These are phyloP conservation scores for Coelastrella sp. DNA, from an alignment of 139 green algal species.

Conservation along the genomic window DNA sequence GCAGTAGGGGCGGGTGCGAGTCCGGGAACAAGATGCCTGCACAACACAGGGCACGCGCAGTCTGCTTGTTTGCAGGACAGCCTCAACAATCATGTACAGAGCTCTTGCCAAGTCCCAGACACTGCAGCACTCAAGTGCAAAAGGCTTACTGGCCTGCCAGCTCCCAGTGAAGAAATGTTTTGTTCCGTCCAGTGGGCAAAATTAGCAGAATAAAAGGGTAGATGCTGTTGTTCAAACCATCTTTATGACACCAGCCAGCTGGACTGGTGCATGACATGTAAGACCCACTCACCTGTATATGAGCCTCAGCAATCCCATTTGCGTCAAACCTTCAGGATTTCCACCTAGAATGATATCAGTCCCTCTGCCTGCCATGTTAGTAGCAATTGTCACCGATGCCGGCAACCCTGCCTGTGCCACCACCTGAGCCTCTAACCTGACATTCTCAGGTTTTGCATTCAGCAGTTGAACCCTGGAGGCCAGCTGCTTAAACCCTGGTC, in stretches of 20 bases:
- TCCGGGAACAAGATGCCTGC: conserved; percentile 16
- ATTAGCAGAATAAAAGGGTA: too few relatives aligned
- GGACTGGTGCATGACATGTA: background rate
- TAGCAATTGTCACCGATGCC: conserved; percentile 94
- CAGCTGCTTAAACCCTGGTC: background rate
- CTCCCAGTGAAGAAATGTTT: too few relatives aligned
- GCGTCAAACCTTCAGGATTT: conserved; percentile 80
- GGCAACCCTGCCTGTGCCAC: conserved; percentile 89
- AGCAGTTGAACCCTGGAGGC: conserved; percentile 48
- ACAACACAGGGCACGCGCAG: background rate
- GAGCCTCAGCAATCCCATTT: conserved; percentile 57
- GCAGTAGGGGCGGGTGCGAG: background rate
- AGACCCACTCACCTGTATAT: conserved; percentile 52
- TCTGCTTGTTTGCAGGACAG: too few relatives aligned
- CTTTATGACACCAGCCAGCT: background rate
- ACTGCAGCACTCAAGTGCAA: too few relatives aligned
- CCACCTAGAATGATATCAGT: conserved; percentile 99
- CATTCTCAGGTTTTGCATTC: conserved; percentile 80
- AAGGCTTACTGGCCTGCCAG: too few relatives aligned
- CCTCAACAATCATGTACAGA: too few relatives aligned
- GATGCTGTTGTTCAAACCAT: too few relatives aligned
- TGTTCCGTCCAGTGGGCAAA: background rate
- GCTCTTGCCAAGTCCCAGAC: too few relatives aligned
- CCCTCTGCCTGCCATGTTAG: conserved; percentile 98
- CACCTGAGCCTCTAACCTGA: conserved; percentile 81